Conservation (phyloP, 768 basidiomycete genomes). For the Tricholoma flavovirens region DNA sequence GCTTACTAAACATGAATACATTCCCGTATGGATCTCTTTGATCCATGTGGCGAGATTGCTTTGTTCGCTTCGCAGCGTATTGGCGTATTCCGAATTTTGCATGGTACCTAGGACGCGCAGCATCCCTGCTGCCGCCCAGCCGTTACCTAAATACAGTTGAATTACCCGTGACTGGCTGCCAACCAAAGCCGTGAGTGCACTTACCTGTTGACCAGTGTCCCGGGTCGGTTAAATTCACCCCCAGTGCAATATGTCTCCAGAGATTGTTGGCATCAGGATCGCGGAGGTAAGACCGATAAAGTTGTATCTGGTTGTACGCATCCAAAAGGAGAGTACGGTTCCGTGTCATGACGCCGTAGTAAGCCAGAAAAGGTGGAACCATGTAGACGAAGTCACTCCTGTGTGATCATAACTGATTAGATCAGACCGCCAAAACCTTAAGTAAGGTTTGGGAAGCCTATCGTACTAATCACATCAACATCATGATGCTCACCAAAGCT, state of each 20-base stretch:
- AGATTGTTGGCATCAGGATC: constrained; percentile 46
- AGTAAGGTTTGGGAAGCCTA: background rate
- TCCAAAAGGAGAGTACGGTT: constrained; percentile 56
- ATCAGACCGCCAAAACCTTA: background rate
- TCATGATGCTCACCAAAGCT: constrained; percentile 57
- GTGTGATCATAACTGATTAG: background rate
- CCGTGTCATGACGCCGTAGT: constrained; percentile 60
- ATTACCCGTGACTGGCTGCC: constrained; percentile 1
- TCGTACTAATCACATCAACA: no score
- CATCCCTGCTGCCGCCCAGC: constrained; percentile 87
- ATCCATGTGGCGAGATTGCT: constrained; percentile 60
- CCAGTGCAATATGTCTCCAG: constrained; percentile 75
- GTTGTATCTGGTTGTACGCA: constrained; percentile 64
- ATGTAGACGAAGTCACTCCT: constrained; percentile 83
- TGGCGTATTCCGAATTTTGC: constrained; percentile 50
- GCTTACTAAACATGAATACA: constrained; percentile 58
- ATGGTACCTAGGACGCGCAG: constrained; percentile 77
- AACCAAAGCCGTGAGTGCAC: constrained; percentile 8
- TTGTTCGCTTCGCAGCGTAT: constrained; percentile 44
- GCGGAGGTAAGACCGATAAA: constrained; percentile 64
- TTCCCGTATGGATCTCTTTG: constrained; percentile 65
- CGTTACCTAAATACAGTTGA: constrained; percentile 52
- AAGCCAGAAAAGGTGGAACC: constrained; percentile 85
- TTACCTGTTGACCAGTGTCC: constrained; percentile 81
- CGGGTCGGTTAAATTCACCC: constrained; percentile 43